These are phyloP conservation scores for Solioccasus polychromus DNA, from an alignment of 768 basidiomycete genomes.

Conservation along the genomic window DNA sequence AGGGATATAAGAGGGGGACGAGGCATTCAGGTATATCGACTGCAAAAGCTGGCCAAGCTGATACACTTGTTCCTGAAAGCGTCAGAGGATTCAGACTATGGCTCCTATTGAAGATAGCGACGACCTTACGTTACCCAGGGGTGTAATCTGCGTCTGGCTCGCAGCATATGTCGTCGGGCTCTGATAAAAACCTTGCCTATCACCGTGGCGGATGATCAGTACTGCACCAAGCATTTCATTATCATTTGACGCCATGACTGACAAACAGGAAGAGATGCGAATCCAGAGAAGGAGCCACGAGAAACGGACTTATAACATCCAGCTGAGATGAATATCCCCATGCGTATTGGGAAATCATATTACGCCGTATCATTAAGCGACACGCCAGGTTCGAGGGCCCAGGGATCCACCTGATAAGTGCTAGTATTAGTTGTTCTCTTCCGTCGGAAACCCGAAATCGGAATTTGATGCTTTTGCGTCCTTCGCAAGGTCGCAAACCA, in stretches of 20 bases:
- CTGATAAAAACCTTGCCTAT: constrained; percentile 67
- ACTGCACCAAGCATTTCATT: constrained; percentile 51
- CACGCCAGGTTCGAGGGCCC: no score
- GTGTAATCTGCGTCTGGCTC: constrained; percentile 57
- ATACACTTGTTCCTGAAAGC: constrained; percentile 50
- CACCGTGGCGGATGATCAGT: constrained; percentile 57
- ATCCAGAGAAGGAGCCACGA: not conserved
- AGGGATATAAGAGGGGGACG: constrained; percentile 52
- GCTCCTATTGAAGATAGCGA: not conserved
- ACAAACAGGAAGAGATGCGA: not conserved
- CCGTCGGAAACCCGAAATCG: no score
- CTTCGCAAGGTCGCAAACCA: no score
- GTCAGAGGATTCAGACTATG: not conserved
- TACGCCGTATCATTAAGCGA: not conserved
- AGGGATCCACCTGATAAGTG: no score
- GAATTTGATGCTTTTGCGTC: no score
- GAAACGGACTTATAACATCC: not conserved
- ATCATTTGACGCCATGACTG: constrained; percentile 16
- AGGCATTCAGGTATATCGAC: constrained; percentile 49
- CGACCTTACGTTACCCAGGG: constrained; percentile 59
- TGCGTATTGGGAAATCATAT: not conserved
- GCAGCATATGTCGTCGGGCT: constrained; percentile 55
- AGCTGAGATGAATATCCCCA: not conserved
- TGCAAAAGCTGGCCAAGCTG: constrained; percentile 54
- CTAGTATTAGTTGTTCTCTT: no score